Evolutionary conservation across 2,329 filamentous ascomycete species (phyloP), one percentile per base, ranked within the genome.

Genomic region (Mariannaea sp.): DNA sequence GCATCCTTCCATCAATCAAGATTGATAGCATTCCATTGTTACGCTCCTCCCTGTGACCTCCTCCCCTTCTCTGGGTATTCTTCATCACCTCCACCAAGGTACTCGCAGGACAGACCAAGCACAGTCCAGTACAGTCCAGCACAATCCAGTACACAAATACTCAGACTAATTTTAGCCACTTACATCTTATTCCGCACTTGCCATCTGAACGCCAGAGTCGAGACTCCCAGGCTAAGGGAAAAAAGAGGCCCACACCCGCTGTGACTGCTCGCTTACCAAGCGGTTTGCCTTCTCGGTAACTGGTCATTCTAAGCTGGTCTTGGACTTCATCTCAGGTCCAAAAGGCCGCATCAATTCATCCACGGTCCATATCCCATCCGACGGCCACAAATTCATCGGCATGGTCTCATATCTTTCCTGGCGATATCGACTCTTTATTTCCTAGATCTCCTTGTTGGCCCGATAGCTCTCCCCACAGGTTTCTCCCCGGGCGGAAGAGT

Each of bases 231-330:
- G 7, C 9, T 24, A 17, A 39, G 36, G 17, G 24, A 22, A 17
- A 12, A 6, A 8, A 39, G 16, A 19, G 36, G 36, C 36, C 36
- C 36, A 39, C 36, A 22, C 20, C 36, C 17, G 4, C 24, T 24
- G 20, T 22, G 20, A 39, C 36, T 39, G 53, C 39, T 46, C 62
- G 55, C 56, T 61, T 64, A 62, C 59, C 49, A 60, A 57, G 57
- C 57, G n/a, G n/a, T n/a, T n/a, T n/a, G 47, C 49, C 47, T 43
- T 47, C 49, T 43, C 43, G 43, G 20, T 46, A n/a, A 24, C 30
- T 38, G 44, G 45, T 59, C 59, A 40, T 53, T 56, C 54, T 62
- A 65, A 43, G 48, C 42, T 33, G 50, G 32, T 40, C 27, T 36
- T 47, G 40, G n/a, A n/a, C n/a, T n/a, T n/a, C n/a, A n/a, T n/a